A percentile compares a stretch with the other conserved stretches of the same genome.
These are phyloP conservation scores for Tricholoma furcatifolium DNA, from an alignment of 768 basidiomycete genomes.

Conservation along the genomic window DNA sequence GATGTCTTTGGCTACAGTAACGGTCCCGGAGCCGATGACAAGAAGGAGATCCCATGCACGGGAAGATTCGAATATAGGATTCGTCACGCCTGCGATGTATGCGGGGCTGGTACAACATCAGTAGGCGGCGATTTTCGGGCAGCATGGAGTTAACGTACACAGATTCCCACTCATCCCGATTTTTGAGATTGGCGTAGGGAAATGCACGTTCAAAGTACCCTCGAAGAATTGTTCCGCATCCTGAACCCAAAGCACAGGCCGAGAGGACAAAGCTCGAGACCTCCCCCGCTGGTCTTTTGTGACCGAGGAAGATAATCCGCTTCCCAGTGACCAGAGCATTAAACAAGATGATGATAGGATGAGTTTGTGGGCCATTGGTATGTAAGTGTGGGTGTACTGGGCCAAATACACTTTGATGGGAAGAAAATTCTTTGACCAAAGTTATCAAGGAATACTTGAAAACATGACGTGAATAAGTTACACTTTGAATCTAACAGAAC, in stretches of 20 bases:
- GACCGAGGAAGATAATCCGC: slow-evolving; percentile 93
- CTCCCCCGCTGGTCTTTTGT: slow-evolving; percentile 84
- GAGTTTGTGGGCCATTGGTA: slow-evolving; percentile 86
- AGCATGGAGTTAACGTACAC: slow-evolving; percentile 52
- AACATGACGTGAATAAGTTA: not conserved
- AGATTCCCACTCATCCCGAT: slow-evolving; percentile 86
- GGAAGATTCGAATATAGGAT: slow-evolving; percentile 90
- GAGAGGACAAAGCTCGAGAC: slow-evolving; percentile 92
- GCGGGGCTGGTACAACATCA: slow-evolving; percentile 57
- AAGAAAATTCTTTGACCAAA: slow-evolving; percentile 79
- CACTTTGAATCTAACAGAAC: not conserved
- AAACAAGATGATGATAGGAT: slow-evolving; percentile 92
- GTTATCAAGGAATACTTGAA: slow-evolving; percentile 87
- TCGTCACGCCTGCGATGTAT: slow-evolving; percentile 96
- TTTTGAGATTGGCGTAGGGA: slow-evolving; percentile 90
- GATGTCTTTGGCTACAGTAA: slow-evolving; percentile 88
- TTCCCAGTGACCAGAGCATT: slow-evolving; percentile 95
- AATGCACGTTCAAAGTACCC: slow-evolving; percentile 92
- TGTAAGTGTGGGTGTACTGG: slow-evolving; percentile 91
- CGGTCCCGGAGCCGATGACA: slow-evolving; percentile 84
- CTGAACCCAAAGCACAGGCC: slow-evolving; percentile 90
- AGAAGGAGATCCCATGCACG: slow-evolving; percentile 92
- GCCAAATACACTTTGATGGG: slow-evolving; percentile 58
- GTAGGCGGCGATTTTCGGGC: not conserved
- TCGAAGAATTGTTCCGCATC: slow-evolving; percentile 78